Conservation (phyloP, 805 yeast genomes). For the Debaryomyces maramus region DNA sequence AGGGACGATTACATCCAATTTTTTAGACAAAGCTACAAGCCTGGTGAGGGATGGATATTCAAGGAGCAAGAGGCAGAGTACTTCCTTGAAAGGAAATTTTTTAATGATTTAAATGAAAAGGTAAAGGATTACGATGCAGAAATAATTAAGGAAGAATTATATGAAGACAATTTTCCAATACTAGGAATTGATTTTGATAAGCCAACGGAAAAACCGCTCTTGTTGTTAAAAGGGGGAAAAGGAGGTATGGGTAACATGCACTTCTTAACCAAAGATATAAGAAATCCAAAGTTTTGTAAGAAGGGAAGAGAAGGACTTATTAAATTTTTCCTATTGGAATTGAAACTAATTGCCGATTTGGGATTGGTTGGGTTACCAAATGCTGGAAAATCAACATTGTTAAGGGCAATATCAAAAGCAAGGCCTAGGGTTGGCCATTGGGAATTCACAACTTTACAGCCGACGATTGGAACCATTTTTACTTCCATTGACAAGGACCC, state of each 20-base stretch:
- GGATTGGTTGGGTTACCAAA: constrained; percentile 96
- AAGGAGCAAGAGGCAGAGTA: constrained; percentile 74
- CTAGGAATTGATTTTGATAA: constrained; percentile 73
- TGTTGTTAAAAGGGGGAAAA: constrained; percentile 77
- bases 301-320: constrained; percentile 71
- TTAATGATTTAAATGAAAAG: constrained; percentile 58
- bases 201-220: constrained; percentile 63
- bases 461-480: constrained; percentile 85
- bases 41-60: constrained; percentile 89
- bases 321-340: constrained; percentile 71
- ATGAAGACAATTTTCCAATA: constrained; percentile 70
- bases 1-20: constrained; percentile 45
- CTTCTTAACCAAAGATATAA: constrained; percentile 75
- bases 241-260: constrained; percentile 98
- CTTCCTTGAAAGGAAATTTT: constrained; percentile 66
- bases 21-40: constrained; percentile 56
- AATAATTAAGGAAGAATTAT: constrained; percentile 55
- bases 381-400: constrained; percentile 91
- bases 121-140: constrained; percentile 67
- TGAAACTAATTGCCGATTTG: constrained; percentile 86
- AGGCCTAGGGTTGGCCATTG: constrained; percentile 92
- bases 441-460: constrained; percentile 93
- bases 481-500: constrained; percentile 62
- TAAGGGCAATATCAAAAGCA: constrained; percentile 86
- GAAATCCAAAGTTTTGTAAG: constrained; percentile 90